phyloP scores from a whole-genome alignment of 768 basidiomycete genomes.

The Amanita fuliginea region DNA sequence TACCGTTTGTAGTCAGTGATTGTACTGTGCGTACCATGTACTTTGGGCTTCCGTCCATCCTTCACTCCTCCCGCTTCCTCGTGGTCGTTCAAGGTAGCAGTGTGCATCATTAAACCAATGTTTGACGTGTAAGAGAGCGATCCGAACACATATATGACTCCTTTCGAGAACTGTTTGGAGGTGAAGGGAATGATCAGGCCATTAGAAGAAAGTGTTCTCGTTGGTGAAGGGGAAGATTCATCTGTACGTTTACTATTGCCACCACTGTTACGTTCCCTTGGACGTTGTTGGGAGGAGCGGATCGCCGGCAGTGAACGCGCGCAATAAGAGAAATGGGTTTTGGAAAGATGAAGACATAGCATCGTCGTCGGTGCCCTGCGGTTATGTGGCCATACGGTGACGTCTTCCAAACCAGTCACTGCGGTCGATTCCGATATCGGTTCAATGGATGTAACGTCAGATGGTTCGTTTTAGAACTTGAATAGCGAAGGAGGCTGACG shows the following conservation, averaged over 20 bases:
- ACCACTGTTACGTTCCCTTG: not conserved
- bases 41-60: too few relatives aligned
- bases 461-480: constrained; percentile 44
- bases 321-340: too few relatives aligned
- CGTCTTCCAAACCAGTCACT: constrained; percentile 18
- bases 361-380: constrained; percentile 60
- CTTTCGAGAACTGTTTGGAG: constrained; percentile 54
- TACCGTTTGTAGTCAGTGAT: too few relatives aligned
- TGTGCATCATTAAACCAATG: too few relatives aligned
- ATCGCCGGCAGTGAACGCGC: too few relatives aligned
- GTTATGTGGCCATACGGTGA: constrained; percentile 28
- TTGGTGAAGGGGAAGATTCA: constrained; percentile 58
- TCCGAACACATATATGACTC: too few relatives aligned
- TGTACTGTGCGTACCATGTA: too few relatives aligned
- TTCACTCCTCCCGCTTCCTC: too few relatives aligned
- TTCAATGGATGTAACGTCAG: constrained; percentile 30
- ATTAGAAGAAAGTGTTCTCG: constrained; percentile 50
- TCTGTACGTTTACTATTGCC: constrained; percentile 33
- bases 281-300: too few relatives aligned
- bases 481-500: constrained; percentile 60
- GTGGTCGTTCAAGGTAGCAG: too few relatives aligned
- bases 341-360: too few relatives aligned
- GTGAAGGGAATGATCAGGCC: constrained; percentile 60
- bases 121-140: too few relatives aligned
- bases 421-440: constrained; percentile 46